phyloP scores from a whole-genome alignment of 176 grass and related monocot species.

The Metroxylon sagu region DNA sequence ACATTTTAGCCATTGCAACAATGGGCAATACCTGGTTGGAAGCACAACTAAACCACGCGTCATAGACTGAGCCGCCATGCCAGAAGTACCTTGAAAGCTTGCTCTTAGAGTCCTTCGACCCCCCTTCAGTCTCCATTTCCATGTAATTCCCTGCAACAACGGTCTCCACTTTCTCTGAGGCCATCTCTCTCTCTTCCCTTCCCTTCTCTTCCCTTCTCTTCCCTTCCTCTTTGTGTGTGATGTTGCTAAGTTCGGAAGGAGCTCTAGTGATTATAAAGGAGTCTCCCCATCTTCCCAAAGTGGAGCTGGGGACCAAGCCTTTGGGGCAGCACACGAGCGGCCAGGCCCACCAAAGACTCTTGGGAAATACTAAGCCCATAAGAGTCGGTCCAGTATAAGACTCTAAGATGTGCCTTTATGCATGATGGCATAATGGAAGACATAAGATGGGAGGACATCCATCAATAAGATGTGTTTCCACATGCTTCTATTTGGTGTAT shows the following conservation, averaged over 20 bases:
- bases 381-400: not conserved
- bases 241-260: not conserved
- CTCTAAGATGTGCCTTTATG: not conserved
- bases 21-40: conserved; percentile 63
- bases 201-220: not conserved
- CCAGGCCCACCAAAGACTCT: conserved; percentile 39
- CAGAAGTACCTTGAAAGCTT: conserved; percentile 62
- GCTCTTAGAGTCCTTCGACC: not conserved
- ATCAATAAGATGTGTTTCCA: too few relatives aligned
- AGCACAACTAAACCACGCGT: conserved; percentile 97
- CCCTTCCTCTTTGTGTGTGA: not conserved
- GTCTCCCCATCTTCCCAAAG: conserved; percentile 9
- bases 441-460: not conserved
- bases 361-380: conserved; percentile 26
- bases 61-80: conserved; percentile 83
- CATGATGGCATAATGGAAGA: not conserved
- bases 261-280: conserved; percentile 15
- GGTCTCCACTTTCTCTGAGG: conserved; percentile 96
- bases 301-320: conserved; percentile 25
- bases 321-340: conserved; percentile 57
- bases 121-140: conserved; percentile 71
- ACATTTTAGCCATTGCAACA: too few relatives aligned
- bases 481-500: too few relatives aligned
- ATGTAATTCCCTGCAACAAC: conserved; percentile 86
- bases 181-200: conserved; percentile 28